Base-by-base conservation (phyloP, 192 early-diverging fungal species). In the Podila clonocystis region DNA sequence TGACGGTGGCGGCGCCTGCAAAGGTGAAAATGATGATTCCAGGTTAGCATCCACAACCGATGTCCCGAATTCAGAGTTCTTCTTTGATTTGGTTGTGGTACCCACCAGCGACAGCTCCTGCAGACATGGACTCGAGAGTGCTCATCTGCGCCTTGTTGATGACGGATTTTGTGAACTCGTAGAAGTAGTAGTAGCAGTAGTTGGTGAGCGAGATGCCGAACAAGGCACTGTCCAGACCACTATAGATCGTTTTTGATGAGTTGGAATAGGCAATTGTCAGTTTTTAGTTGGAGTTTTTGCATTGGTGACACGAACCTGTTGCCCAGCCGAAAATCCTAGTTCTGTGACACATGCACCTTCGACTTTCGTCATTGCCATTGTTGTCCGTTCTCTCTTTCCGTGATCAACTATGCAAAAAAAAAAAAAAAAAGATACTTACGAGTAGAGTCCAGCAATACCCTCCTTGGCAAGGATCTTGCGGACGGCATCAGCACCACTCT, bases 151-250 rank as follows among this genome's bases (percentile, higher is more conserved):
- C 91, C 31, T 89, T 90, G 78, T 96, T 93, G 82, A 97, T 94
- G 11, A 87, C 85, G 2, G 89, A 83, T 88, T 99, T 98, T 73
- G 94, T 94, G 13, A 90, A 86, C 83, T 97, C 96, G 69, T 98
- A 98, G 73, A 91, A 94, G 72, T 93, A 94, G 82, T 94, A 95
- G 86, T 94, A 94, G 49, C 66, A 82, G 59, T 94, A 96, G 82
- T 98, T 98, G 62, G 98, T 99, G 34, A 99, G 83, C 28, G 97
- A 96, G 70, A 97, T 97, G 26, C 98, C 98, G 82, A 98, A 97
- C 62, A 99, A 87, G 17, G 97, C 97, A 49, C 96, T 97, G 80
- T 92, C 91, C 73, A 99, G 85, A 22, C 98, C 98, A 67, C 94
- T 95, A 80, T 19, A 20, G 50, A 50, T 50, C n/a, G 57, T 20